Evolutionary conservation across 345 rosid genomes (phyloP).

Genomic region (Syzygium aromaticum): DNA sequence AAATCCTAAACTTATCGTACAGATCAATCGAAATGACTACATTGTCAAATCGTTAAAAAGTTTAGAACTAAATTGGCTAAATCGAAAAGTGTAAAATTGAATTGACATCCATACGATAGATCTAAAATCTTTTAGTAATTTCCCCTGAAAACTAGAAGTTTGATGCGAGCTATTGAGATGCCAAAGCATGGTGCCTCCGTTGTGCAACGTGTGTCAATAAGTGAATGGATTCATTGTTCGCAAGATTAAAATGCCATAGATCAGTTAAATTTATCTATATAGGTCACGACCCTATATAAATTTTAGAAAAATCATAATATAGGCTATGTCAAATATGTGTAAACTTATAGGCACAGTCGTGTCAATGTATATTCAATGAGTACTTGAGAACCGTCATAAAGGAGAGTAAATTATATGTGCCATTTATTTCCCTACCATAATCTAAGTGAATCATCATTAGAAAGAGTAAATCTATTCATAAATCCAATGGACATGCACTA

Average conservation of each 20-base stretch:
- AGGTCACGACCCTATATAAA: neutral
- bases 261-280: neutral
- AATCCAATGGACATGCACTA: neutral
- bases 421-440: neutral
- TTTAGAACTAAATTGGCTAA: neutral
- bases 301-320: neutral
- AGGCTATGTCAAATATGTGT: neutral
- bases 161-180: neutral
- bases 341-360: neutral
- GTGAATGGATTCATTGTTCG: neutral
- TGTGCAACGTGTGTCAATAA: neutral
- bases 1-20: neutral
- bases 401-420: neutral
- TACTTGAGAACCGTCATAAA: neutral
- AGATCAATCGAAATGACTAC: neutral
- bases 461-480: neutral
- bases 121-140: neutral
- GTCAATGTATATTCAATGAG: neutral
- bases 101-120: neutral
- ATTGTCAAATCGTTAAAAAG: neutral
- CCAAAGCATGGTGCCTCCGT: accelerated
- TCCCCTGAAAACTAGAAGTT: neutral
- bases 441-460: neutral
- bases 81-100: neutral
- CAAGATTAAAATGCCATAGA: neutral